A percentile compares a stretch with the other conserved stretches of the same genome.
Evolutionary conservation across 768 basidiomycete genomes (phyloP).

Genomic region (Suillus hirtellus): DNA sequence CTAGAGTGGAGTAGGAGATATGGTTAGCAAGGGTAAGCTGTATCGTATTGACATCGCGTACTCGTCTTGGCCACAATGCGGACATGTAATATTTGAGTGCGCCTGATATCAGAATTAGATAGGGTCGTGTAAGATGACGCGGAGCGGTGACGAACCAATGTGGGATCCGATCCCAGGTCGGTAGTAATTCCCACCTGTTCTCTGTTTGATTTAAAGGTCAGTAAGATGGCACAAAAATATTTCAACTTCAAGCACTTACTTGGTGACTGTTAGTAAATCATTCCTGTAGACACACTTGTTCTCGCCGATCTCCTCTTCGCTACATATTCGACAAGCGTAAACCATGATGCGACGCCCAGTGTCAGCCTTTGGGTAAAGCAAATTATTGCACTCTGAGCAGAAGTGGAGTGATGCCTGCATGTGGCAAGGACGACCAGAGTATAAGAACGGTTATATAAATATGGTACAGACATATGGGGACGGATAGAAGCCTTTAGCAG

Average conservation of each 20-base stretch:
- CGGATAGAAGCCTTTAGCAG: conserved; percentile 16
- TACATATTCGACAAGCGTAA: conserved; percentile 90
- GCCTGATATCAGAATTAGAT: conserved; percentile 47
- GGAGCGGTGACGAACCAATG: conserved; percentile 54
- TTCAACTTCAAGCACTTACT: conserved; percentile 47
- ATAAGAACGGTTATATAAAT: background rate
- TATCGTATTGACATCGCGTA: conserved; percentile 38
- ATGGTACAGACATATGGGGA: background rate
- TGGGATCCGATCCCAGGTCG: conserved; percentile 87
- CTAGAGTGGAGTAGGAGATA: conserved; percentile 42
- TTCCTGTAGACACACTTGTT: conserved; percentile 93
- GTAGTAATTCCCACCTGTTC: conserved; percentile 92
- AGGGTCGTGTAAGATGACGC: conserved; percentile 1
- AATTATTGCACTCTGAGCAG: conserved; percentile 94
- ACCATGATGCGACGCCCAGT: conserved; percentile 81
- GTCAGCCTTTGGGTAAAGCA: conserved; percentile 92
- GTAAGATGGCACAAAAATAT: conserved; percentile 8
- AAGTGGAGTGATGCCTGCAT: conserved; percentile 81
- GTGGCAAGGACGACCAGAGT: background rate
- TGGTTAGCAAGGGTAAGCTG: conserved; percentile 3
- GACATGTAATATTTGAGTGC: conserved; percentile 82
- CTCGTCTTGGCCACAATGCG: conserved; percentile 81
- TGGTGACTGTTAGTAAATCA: conserved; percentile 90
- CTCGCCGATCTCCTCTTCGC: conserved; percentile 79
- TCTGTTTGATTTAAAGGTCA: conserved; percentile 41